These are phyloP conservation scores for Pouteria glomerata DNA, from an alignment of 148 eudicot species.

Conservation along the genomic window DNA sequence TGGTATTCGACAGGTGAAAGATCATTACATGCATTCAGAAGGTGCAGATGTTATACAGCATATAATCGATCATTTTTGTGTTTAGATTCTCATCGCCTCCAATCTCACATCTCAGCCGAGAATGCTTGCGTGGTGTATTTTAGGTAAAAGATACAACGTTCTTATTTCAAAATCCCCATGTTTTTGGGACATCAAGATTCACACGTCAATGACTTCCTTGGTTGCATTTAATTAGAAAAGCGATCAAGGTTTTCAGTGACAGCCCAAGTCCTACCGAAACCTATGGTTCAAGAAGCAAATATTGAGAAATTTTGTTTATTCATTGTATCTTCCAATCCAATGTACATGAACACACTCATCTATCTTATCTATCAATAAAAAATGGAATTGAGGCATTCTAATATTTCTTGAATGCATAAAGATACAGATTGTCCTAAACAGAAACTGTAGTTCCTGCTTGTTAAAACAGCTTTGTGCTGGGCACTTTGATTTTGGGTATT, in stretches of 20 bases:
- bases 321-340: not conserved
- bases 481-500: no score
- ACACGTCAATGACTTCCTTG: not conserved
- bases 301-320: not conserved
- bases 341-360: no score
- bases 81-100: conserved; percentile 20
- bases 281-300: not conserved
- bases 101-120: not conserved
- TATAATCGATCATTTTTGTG: conserved; percentile 78
- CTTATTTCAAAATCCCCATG: not conserved
- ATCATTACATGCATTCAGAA: conserved; percentile 59
- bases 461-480: no score
- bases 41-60: conserved; percentile 95
- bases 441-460: no score
- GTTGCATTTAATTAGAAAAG: conserved; percentile 11
- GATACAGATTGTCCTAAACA: no score
- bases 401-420: no score
- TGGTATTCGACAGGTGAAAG: conserved; percentile 62
- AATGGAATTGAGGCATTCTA: no score
- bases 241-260: not conserved
- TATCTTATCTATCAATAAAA: no score
- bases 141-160: not conserved
- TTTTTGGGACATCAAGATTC: not conserved
- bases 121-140: conserved; percentile 1
- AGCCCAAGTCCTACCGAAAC: not conserved